Evolutionary conservation across 164 flowering plant species (phyloP).

Genomic region (Akebia trifoliata): DNA sequence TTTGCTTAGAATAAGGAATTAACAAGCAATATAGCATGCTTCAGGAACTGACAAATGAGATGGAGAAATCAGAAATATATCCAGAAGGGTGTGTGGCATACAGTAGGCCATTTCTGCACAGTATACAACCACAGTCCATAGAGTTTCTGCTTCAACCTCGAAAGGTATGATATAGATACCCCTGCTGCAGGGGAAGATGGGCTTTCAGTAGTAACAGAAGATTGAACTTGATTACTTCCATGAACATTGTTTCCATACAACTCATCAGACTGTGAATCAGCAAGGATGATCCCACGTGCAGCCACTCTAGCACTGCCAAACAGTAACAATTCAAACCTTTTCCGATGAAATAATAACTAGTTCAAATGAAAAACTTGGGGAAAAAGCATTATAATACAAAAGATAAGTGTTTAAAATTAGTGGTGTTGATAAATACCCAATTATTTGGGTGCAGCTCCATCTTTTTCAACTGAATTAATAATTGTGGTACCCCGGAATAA

Average conservation of each 20-base stretch:
- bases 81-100: slow-evolving; percentile 25
- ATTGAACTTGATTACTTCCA: slow-evolving; percentile 27
- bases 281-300: slow-evolving; percentile 64
- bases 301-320: slow-evolving; percentile 78
- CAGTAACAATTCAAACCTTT: background rate
- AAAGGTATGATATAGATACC: slow-evolving; percentile 31
- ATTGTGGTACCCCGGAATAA: too few relatives aligned
- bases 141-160: slow-evolving; percentile 52
- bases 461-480: too few relatives aligned
- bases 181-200: slow-evolving; percentile 36
- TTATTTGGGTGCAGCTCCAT: too few relatives aligned
- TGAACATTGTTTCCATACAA: slow-evolving; percentile 20
- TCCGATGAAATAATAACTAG: background rate
- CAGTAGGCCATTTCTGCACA: slow-evolving; percentile 82
- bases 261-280: slow-evolving; percentile 62
- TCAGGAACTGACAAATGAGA: background rate
- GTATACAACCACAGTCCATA: slow-evolving; percentile 43
- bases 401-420: background rate
- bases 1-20: background rate
- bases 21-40: background rate
- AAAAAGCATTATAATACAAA: background rate
- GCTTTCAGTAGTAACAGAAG: slow-evolving; percentile 25
- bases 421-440: too few relatives aligned
- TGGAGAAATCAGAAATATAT: slow-evolving; percentile 2
- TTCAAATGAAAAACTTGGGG: background rate